Evolutionary conservation across 1,284 basidiomycete genomes (phyloP), one percentile per base, ranked within the genome.

Genomic region (Ganoderma leucocontextum): DNA sequence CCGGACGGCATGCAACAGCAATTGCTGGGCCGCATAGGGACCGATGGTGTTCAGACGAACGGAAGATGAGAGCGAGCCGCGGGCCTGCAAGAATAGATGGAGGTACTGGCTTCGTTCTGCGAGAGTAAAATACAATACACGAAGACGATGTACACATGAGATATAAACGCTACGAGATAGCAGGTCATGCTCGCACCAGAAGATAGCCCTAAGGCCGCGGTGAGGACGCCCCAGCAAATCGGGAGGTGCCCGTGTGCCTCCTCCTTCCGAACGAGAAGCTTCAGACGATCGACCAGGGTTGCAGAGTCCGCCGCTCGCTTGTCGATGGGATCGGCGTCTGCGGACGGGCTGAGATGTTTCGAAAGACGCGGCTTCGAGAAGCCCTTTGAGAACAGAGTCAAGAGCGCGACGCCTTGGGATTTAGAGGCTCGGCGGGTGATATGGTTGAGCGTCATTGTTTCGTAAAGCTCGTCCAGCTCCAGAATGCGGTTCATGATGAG

Each of bases 21-120:
- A 81, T 73, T 96, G 95, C 72, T 99, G 97, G 0, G 97, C 90
- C 41, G 90, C 88, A 79, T 99, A 99, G 0, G 98, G 98, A 0
- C 98, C 97, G 65, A 99, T 85, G 25, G 89, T 87, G 79, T 99
- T 99, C 73, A 99, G 84, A 6, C 98, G 89, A 13, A 99, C 94
- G 0, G 95, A 92, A 2, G 96, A 95, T 3, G 96, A 98, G 35
- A 99, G 86, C 60, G 98, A 82, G 44, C 94, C 89, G 5, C 98
- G 88, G 1, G 95, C 94, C 74, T 99, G 96, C 4, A 99, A 87
- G 82, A 98, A 99, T 47, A 99, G 87, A 75, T 97, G 93, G 13
- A 99, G 88, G 75, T 93, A 92, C 68, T 92, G 89, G 4, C 93
- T 83, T 64, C 91, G 86, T 73, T 91, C 93, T 95, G 52, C 22